These are phyloP conservation scores for Naganishia onofrii DNA, from an alignment of 768 basidiomycete genomes.

Conservation along the genomic window DNA sequence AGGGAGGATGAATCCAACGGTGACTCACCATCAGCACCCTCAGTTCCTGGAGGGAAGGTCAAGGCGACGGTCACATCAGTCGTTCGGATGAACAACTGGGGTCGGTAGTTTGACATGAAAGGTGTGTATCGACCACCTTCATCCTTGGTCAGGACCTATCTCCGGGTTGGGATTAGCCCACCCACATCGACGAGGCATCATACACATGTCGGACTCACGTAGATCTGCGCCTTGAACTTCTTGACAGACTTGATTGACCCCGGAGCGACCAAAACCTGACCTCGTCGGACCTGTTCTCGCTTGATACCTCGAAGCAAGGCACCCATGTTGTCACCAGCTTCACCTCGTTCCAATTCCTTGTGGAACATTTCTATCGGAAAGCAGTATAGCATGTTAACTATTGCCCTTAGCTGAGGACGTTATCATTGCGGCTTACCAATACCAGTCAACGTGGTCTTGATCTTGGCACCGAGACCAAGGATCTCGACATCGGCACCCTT, in stretches of 20 bases:
- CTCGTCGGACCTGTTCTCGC: slow-evolving; percentile 90
- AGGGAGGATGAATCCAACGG: slow-evolving; percentile 51
- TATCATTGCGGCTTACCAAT: slow-evolving; percentile 53
- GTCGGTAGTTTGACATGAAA: slow-evolving; percentile 90
- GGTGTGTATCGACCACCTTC: slow-evolving; percentile 62
- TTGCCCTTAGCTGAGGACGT: neutral
- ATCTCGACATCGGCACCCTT: slow-evolving; percentile 95
- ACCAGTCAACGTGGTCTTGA: slow-evolving; percentile 94
- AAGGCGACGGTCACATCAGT: slow-evolving; percentile 84
- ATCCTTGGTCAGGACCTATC: slow-evolving; percentile 77
- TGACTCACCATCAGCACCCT: slow-evolving; percentile 70
- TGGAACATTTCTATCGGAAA: slow-evolving; percentile 82
- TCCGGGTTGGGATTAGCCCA: too few species aligned
- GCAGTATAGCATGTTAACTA: slow-evolving; percentile 47
- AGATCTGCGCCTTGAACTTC: slow-evolving; percentile 91
- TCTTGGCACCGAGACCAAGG: slow-evolving; percentile 71
- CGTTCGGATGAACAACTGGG: slow-evolving; percentile 92
- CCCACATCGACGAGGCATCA: too few species aligned
- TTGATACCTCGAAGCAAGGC: slow-evolving; percentile 93
- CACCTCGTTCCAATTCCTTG: slow-evolving; percentile 95
- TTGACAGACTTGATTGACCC: slow-evolving; percentile 90
- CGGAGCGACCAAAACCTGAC: slow-evolving; percentile 83
- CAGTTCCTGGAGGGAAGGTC: slow-evolving; percentile 79
- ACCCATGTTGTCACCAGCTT: slow-evolving; percentile 99
- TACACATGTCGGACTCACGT: slow-evolving; percentile 53